Base-by-base conservation (phyloP, 2,329 filamentous ascomycete genomes). In the Plectosphaerella plurivora region DNA sequence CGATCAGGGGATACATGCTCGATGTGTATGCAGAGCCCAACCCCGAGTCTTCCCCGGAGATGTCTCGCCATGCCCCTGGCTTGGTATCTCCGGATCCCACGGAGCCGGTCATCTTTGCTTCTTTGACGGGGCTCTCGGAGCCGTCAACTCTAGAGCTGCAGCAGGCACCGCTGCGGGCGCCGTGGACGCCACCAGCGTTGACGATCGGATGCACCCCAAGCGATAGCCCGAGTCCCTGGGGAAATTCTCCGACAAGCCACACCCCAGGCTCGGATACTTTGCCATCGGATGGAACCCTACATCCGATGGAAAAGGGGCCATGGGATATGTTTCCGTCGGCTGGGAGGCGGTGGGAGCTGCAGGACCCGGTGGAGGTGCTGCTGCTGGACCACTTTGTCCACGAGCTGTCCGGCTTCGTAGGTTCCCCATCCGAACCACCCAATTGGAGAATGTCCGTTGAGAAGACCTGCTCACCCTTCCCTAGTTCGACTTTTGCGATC, bases 401-500 rank as follows among this genome's bases (percentile, higher is more conserved):
- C 9, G 44, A 46, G 20, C 44, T 46, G 6, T 25, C 44, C 4
- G 22, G 22, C 9, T 46, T 46, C 14, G 44, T 46, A 28, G 3
- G 37, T 28, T 14, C n/a, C n/a, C 5, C 25, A 24, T 12, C 24
- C 15, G 18, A 12, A 28, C 44, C 24, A 22, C 9, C 18, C 9
- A 28, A 5, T 16, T 14, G 16, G 37, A 39, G 7, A 39, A 39
- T 15, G 14, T n/a, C 37, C 37, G 28, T 44, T 8, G 18, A 20
- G 22, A 22, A 20, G 18, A n/a, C 11, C 24, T n/a, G 12, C 44
- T 46, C 2, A 46, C 44, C 11, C 9, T 10, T 36, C 3, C 37
- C 2, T n/a, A 53, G 54, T 55, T 55, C n/a, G 54, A 55, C 46
- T 52, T 55, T 24, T 55, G 54, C 24, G 54, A 55, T 16, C 45